Conservation (phyloP, 768 basidiomycete species). For the Postia placenta region DNA sequence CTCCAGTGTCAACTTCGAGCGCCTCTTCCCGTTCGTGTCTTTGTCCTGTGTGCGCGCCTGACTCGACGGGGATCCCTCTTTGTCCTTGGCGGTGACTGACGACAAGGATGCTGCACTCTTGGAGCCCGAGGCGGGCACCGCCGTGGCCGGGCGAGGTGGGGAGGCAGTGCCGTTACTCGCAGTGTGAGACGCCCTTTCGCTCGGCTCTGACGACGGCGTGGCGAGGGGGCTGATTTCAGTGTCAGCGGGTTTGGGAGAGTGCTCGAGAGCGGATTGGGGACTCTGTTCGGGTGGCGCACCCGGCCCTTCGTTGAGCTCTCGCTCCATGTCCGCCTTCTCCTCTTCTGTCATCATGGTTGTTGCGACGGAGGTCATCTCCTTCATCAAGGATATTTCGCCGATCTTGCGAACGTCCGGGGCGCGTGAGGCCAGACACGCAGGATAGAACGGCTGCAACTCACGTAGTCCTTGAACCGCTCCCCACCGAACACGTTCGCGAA, state of each 20-base stretch:
- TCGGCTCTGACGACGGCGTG: background rate
- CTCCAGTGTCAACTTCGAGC: conserved; percentile 64
- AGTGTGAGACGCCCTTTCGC: conserved; percentile 4
- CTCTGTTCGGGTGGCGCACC: conserved; percentile 22
- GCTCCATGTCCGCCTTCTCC: conserved; percentile 84
- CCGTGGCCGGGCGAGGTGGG: background rate
- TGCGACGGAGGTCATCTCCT: conserved; percentile 83
- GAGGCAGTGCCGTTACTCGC: conserved; percentile 2
- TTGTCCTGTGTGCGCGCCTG: conserved; percentile 28
- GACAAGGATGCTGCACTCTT: conserved; percentile 20
- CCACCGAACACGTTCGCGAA: conserved; percentile 97
- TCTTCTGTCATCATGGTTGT: conserved; percentile 89
- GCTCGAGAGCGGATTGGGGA: conserved; percentile 15
- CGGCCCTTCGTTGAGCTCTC: conserved; percentile 48
- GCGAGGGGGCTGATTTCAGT: conserved; percentile 2
- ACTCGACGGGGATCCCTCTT: conserved; percentile 12
- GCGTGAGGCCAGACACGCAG: background rate
- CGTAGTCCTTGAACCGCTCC: conserved; percentile 84
- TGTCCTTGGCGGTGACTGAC: conserved; percentile 17
- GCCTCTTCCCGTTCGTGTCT: conserved; percentile 31
- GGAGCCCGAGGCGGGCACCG: conserved; percentile 2
- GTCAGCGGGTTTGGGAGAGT: conserved; percentile 7
- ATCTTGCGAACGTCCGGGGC: conserved; percentile 49
- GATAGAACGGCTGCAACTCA: conserved; percentile 35
- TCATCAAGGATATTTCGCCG: conserved; percentile 94